Evolutionary conservation across 345 rosid species (phyloP).

Genomic region (Pistacia atlantica): DNA sequence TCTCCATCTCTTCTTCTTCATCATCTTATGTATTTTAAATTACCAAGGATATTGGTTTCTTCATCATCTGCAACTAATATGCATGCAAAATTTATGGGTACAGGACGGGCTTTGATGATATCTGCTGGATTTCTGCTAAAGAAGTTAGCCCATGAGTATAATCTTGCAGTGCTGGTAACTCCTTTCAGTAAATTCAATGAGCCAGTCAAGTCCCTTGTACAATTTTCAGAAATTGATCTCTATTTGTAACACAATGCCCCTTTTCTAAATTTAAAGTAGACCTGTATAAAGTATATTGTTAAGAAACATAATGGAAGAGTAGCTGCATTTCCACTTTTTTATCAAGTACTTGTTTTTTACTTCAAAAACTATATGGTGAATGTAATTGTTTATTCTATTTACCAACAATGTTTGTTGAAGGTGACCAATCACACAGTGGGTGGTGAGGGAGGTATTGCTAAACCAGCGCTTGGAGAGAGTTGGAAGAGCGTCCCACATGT

Average conservation of each 20-base stretch:
- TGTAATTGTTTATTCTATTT: not conserved
- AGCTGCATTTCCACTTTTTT: not conserved
- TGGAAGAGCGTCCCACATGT: constrained; percentile 86
- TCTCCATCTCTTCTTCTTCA: not conserved
- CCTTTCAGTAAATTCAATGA: not conserved
- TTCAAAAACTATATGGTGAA: not conserved
- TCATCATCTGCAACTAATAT: not conserved
- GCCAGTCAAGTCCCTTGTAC: too few relatives aligned
- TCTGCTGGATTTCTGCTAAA: constrained; percentile 74
- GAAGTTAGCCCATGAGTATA: constrained; percentile 78
- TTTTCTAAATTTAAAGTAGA: not conserved
- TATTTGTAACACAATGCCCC: not conserved
- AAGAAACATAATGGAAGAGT: not conserved
- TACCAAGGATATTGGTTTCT: not conserved
- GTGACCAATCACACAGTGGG: constrained; percentile 84
- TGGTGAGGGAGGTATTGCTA: constrained; percentile 63
- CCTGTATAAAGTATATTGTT: not conserved
- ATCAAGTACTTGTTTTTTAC: not conserved
- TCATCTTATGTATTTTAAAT: not conserved
- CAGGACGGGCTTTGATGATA: constrained; percentile 80
- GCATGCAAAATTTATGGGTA: constrained; percentile 13
- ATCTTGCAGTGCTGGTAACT: constrained; percentile 56
- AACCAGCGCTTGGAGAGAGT: constrained; percentile 90
- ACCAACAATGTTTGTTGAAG: constrained; percentile 34
- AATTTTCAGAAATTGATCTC: not conserved